Evolutionary conservation across 345 rosid genomes (phyloP).

Genomic region (Pistacia integerrima): DNA sequence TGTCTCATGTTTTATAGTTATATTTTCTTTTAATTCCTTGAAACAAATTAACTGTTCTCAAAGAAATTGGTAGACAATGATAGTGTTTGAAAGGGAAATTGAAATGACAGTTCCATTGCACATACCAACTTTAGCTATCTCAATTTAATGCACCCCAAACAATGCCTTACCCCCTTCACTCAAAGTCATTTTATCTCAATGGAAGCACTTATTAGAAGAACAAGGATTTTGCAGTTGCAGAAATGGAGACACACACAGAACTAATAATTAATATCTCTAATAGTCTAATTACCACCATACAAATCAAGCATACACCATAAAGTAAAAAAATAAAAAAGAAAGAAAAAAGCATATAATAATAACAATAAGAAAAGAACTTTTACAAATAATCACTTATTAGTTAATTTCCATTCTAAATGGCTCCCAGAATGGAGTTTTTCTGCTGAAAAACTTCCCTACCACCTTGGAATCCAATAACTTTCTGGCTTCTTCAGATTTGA

Average conservation of each 20-base stretch:
- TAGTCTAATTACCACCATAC: slow-evolving; percentile 16
- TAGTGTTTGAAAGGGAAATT: slow-evolving; percentile 17
- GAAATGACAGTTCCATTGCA: slow-evolving; percentile 20
- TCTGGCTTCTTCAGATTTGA: slow-evolving; percentile 64
- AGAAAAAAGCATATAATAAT: not conserved
- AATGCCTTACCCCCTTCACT: not conserved
- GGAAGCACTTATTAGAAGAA: not conserved
- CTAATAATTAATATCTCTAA: not conserved
- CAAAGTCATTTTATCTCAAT: not conserved
- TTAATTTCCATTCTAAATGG: slow-evolving; percentile 52
- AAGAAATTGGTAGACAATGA: slow-evolving; percentile 6
- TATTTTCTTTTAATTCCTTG: not conserved
- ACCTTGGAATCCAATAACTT: slow-evolving; percentile 71
- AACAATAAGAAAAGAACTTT: slow-evolving; percentile 16
- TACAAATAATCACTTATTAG: slow-evolving; percentile 26
- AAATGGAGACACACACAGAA: not conserved
- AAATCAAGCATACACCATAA: slow-evolving; percentile 13
- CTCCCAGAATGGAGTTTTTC: slow-evolving; percentile 68
- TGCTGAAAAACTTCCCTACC: slow-evolving; percentile 64
- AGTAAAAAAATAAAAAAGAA: not conserved
- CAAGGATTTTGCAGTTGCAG: not conserved
- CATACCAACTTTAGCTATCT: slow-evolving; percentile 20
- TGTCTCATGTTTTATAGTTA: not conserved
- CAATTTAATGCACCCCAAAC: slow-evolving; percentile 20
- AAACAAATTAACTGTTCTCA: not conserved